These are phyloP conservation scores for Singerocomus rubriflavus DNA, from an alignment of 1,284 basidiomycete genomes.

Conservation along the genomic window DNA sequence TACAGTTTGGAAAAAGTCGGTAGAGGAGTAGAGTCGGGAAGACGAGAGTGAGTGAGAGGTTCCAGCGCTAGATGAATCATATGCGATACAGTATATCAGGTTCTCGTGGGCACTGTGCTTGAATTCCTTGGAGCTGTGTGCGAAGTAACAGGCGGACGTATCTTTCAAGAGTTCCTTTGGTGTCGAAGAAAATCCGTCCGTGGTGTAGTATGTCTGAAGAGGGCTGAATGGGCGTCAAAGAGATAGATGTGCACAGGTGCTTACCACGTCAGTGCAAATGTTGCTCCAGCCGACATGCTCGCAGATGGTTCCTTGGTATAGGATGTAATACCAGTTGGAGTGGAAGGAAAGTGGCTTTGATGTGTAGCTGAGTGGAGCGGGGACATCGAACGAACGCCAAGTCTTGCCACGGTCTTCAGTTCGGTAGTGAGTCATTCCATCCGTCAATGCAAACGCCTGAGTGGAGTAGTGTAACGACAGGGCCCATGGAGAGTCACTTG, in stretches of 20 bases:
- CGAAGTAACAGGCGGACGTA: constrained; percentile 80
- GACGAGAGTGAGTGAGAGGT: constrained; percentile 57
- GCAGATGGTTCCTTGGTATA: constrained; percentile 84
- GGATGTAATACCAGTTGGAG: constrained; percentile 71
- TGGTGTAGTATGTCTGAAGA: constrained; percentile 76
- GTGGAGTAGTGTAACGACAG: background rate
- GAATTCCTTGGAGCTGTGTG: constrained; percentile 78
- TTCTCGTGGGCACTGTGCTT: constrained; percentile 68
- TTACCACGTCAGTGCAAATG: constrained; percentile 75
- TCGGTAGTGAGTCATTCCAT: constrained; percentile 72
- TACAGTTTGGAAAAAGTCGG: constrained; percentile 73
- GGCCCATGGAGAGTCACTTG: background rate
- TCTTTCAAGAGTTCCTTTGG: constrained; percentile 62
- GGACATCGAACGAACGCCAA: constrained; percentile 80
- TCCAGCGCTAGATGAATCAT: constrained; percentile 54
- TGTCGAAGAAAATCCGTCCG: constrained; percentile 68
- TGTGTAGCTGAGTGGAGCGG: constrained; percentile 57
- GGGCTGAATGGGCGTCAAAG: constrained; percentile 3
- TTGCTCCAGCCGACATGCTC: constrained; percentile 56
- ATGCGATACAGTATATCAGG: constrained; percentile 85
- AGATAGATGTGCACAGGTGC: constrained; percentile 18
- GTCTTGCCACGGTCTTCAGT: constrained; percentile 82
- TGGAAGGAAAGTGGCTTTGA: constrained; percentile 80
- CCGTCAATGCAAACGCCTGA: constrained; percentile 83
- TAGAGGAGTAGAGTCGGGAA: constrained; percentile 74